phyloP scores from a whole-genome alignment of 2,329 filamentous ascomycete genomes.

The Raffaelea albimanens region DNA sequence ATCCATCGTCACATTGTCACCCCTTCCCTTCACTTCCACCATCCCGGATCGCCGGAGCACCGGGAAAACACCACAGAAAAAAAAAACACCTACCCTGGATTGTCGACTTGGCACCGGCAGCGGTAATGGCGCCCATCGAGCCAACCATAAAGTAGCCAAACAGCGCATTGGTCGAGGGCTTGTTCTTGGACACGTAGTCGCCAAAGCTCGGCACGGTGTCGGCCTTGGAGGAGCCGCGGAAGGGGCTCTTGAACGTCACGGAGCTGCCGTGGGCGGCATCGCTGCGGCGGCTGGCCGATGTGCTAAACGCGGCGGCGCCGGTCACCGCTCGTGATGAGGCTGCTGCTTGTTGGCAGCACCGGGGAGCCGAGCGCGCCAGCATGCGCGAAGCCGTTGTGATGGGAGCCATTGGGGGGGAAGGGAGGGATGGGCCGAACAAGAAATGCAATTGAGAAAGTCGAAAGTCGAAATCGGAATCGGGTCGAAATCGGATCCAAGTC shows the following conservation, averaged over 20 bases:
- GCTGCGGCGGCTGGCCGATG: slow-evolving; percentile 29
- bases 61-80: not conserved
- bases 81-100: slow-evolving; percentile 70
- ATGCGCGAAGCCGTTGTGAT: slow-evolving; percentile 59
- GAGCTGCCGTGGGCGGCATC: slow-evolving; percentile 32
- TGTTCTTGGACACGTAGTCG: slow-evolving; percentile 69
- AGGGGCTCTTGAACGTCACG: slow-evolving; percentile 49
- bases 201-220: slow-evolving; percentile 81
- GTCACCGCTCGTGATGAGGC: slow-evolving; percentile 37
- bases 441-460: not conserved
- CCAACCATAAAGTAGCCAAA: slow-evolving; percentile 99
- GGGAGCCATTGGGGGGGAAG: slow-evolving; percentile 50
- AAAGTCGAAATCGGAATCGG: not conserved
- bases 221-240: slow-evolving; percentile 48
- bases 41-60: too few species aligned
- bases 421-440: slow-evolving; percentile 3
- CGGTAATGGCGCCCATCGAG: slow-evolving; percentile 82
- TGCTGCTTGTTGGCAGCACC: slow-evolving; percentile 20
- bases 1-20: too few species aligned
- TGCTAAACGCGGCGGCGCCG: slow-evolving; percentile 31
- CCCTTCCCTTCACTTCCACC: too few species aligned
- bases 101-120: slow-evolving; percentile 92
- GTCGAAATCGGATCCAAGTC: not conserved
- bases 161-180: slow-evolving; percentile 67
- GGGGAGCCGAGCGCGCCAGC: slow-evolving; percentile 46